Conservation (phyloP, 495 filamentous ascomycete genomes). For the Lophiostoma macrostomum region DNA sequence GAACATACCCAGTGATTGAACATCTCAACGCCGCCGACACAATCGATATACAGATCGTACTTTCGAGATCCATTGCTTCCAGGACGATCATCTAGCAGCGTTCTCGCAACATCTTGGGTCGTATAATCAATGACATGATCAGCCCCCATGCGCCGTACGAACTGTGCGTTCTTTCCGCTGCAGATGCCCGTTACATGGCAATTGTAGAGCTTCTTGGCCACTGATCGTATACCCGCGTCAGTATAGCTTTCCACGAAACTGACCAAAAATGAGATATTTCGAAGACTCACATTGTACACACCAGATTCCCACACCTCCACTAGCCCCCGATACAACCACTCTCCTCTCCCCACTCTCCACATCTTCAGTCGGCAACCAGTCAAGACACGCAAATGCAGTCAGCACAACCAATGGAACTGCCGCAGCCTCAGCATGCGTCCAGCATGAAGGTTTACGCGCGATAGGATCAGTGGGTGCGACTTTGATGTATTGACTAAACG, state of each 20-base stretch:
- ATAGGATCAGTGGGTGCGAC: constrained; percentile 11
- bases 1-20: constrained; percentile 19
- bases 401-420: constrained; percentile 35
- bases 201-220: constrained; percentile 22
- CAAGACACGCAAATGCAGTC: constrained; percentile 35
- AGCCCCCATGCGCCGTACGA: constrained; percentile 30
- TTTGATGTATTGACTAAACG: constrained; percentile 28
- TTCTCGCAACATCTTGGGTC: constrained; percentile 19
- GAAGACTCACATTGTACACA: constrained; percentile 20
- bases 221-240: constrained; percentile 24
- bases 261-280: not conserved
- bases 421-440: constrained; percentile 34
- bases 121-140: constrained; percentile 39
- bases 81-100: constrained; percentile 5
- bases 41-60: constrained; percentile 37
- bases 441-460: constrained; percentile 31
- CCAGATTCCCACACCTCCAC: constrained; percentile 23
- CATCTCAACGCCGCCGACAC: constrained; percentile 36
- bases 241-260: not conserved
- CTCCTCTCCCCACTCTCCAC: constrained; percentile 21
- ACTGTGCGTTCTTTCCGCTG: constrained; percentile 34
- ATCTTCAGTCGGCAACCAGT: constrained; percentile 30
- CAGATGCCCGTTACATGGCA: constrained; percentile 27
- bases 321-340: constrained; percentile 27
- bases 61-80: constrained; percentile 19